These are phyloP conservation scores for Pythium phragmiticola DNA, from an alignment of 352 stramenopile genomes.

Conservation along the genomic window DNA sequence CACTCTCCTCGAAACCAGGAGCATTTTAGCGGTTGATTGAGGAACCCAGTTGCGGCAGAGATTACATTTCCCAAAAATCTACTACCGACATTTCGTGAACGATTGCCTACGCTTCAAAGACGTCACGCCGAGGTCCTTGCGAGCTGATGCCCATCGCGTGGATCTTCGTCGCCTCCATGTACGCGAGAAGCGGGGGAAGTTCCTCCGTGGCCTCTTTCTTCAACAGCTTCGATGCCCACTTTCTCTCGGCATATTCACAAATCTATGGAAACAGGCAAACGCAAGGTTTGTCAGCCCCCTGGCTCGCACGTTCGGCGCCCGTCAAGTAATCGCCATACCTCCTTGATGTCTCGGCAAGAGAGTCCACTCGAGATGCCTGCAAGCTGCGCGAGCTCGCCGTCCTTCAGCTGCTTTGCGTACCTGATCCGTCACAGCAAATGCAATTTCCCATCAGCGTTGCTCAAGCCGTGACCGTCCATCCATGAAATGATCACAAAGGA, in stretches of 20 bases:
- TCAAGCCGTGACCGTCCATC: neutral
- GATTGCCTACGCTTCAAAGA: slow-evolving; percentile 30
- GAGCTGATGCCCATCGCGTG: slow-evolving; percentile 51
- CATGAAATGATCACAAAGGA: neutral
- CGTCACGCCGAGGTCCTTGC: slow-evolving; percentile 36
- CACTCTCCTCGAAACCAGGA: neutral
- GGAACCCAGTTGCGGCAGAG: neutral
- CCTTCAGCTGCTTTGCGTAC: slow-evolving; percentile 89
- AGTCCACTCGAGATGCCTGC: slow-evolving; percentile 79
- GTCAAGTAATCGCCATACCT: slow-evolving; percentile 41
- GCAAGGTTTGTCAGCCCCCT: neutral
- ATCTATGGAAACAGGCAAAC: slow-evolving; percentile 39
- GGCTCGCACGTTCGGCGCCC: neutral
- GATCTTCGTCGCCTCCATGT: slow-evolving; percentile 75
- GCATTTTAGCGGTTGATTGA: slow-evolving; percentile 12
- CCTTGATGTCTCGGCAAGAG: slow-evolving; percentile 94
- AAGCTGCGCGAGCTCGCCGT: slow-evolving; percentile 73
- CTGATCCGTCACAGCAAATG: slow-evolving; percentile 26
- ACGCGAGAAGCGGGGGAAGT: slow-evolving; percentile 62
- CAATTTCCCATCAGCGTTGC: neutral
- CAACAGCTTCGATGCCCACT: slow-evolving; percentile 90
- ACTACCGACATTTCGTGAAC: neutral
- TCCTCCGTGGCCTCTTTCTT: slow-evolving; percentile 81
- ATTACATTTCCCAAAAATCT: slow-evolving; percentile 3
- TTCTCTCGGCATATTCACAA: slow-evolving; percentile 92